These are phyloP conservation scores for Xylaria sp. DNA, from an alignment of 495 filamentous ascomycete genomes.

Conservation along the genomic window DNA sequence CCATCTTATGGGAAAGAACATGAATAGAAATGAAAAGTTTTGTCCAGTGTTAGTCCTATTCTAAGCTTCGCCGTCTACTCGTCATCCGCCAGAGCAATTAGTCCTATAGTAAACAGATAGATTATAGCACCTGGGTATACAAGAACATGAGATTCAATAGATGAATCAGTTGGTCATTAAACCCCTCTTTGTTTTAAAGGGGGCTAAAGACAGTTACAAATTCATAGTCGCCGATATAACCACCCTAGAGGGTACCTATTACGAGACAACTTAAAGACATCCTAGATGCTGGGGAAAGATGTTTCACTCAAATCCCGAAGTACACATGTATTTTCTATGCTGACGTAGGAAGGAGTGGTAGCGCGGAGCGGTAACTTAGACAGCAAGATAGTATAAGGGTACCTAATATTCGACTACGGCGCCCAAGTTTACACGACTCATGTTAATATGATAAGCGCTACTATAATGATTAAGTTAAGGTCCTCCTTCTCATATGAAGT, in stretches of 20 bases:
- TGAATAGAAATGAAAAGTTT: not conserved
- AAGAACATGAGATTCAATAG: not conserved
- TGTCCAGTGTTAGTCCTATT: not conserved
- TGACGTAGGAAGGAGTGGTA: not conserved
- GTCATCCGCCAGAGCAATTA: not conserved
- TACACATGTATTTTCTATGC: no score
- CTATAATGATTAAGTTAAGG: not conserved
- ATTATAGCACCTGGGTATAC: not conserved
- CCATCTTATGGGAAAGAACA: not conserved
- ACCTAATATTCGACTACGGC: not conserved
- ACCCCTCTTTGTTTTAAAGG: not conserved
- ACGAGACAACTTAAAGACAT: not conserved
- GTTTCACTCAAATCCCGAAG: no score
- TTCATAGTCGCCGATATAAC: not conserved
- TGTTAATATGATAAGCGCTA: not conserved
- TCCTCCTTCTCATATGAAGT: not conserved
- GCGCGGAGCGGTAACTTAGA: not conserved
- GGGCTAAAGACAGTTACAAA: not conserved
- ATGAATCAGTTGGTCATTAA: not conserved
- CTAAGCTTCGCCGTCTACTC: not conserved
- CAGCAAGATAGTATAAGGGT: not conserved
- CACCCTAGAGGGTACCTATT: not conserved
- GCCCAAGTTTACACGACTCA: not conserved
- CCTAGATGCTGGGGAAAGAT: not conserved
- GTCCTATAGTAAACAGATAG: not conserved